Percentiles rank a stretch among this genome's conserved stretches.
These are phyloP conservation scores for Sporothrix inflata DNA, from an alignment of 2,329 filamentous ascomycete species.

Conservation along the genomic window DNA sequence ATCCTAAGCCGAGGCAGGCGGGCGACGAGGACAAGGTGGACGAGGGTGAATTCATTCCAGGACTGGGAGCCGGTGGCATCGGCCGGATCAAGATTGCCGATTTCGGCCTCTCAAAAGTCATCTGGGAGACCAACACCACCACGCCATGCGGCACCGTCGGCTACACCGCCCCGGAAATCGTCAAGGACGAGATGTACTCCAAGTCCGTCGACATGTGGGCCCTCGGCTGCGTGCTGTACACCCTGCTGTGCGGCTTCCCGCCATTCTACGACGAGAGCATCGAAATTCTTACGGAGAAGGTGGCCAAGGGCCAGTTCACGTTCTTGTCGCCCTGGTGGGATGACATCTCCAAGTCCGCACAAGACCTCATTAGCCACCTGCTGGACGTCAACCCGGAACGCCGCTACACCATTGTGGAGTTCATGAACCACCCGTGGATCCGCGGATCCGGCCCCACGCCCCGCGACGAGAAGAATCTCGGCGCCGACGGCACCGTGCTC, in stretches of 20 bases:
- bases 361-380: constrained; percentile 91
- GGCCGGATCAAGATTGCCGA: constrained; percentile 97
- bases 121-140: constrained; percentile 98
- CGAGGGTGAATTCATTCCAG: constrained; percentile 87
- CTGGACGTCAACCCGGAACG: constrained; percentile 94
- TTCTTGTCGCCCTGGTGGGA: constrained; percentile 99
- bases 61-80: constrained; percentile 84
- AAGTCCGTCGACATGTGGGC: constrained; percentile 99
- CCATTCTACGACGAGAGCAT: constrained; percentile 99
- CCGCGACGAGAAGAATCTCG: constrained; percentile 60
- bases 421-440: constrained; percentile 95
- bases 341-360: constrained; percentile 91
- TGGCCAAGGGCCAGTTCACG: constrained; percentile 93
- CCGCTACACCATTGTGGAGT: constrained; percentile 90
- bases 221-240: constrained; percentile 94
- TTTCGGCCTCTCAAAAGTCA: constrained; percentile 95
- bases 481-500: constrained; percentile 47
- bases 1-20: constrained; percentile 77
- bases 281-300: constrained; percentile 94
- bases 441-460: constrained; percentile 63
- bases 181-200: constrained; percentile 97
- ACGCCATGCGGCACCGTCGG: constrained; percentile 98
- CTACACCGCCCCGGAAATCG: constrained; percentile 97
- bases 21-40: constrained; percentile 98
- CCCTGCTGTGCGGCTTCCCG: constrained; percentile 93